These are phyloP conservation scores for Platanus orientalis DNA, from an alignment of 164 flowering plant genomes.

Conservation along the genomic window DNA sequence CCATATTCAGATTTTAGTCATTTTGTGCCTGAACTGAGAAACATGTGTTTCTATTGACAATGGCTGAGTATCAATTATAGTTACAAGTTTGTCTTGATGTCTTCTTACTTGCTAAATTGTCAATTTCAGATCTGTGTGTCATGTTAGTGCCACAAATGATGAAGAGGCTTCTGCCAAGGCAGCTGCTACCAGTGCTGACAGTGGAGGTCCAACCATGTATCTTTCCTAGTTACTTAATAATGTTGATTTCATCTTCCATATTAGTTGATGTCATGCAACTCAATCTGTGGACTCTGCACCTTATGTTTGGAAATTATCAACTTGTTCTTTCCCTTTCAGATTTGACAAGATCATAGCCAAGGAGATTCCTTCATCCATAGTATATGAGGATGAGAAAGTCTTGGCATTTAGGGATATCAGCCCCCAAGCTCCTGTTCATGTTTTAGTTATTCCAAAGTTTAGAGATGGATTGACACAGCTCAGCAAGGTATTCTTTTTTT, in stretches of 20 bases:
- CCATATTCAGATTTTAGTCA: not conserved
- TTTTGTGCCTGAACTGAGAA: not conserved
- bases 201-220: slow-evolving; percentile 85
- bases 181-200: slow-evolving; percentile 58
- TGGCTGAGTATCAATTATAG: not conserved
- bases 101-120: slow-evolving; percentile 2
- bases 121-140: slow-evolving; percentile 38
- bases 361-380: slow-evolving; percentile 83
- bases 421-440: slow-evolving; percentile 95
- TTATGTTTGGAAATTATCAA: not conserved
- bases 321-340: slow-evolving; percentile 31
- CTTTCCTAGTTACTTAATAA: slow-evolving; percentile 3
- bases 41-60: not conserved
- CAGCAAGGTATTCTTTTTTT: slow-evolving; percentile 43
- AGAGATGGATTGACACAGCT: slow-evolving; percentile 83
- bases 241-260: slow-evolving; percentile 1
- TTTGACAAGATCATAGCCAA: slow-evolving; percentile 94
- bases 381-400: slow-evolving; percentile 88
- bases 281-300: not conserved
- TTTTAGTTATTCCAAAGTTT: slow-evolving; percentile 76
- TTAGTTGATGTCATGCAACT: not conserved
- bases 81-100: not conserved
- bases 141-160: slow-evolving; percentile 41
- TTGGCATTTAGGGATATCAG: slow-evolving; percentile 83
- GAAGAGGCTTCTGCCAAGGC: slow-evolving; percentile 78